Conservation (phyloP, 2,329 filamentous ascomycete genomes). For the Trichothecium sympodiale region DNA sequence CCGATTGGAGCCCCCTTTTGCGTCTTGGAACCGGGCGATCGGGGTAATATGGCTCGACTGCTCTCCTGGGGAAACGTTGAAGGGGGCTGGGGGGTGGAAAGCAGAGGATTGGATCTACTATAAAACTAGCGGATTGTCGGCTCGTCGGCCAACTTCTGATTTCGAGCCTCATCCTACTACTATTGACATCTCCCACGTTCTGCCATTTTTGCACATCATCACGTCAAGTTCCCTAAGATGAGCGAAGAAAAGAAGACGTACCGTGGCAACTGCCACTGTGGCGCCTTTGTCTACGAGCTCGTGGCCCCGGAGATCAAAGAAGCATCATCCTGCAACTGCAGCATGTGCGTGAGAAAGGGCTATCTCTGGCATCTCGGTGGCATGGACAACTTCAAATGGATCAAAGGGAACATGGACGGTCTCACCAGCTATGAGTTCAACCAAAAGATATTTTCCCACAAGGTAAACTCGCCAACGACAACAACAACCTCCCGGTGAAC, state of each 20-base stretch:
- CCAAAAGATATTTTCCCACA: constrained; percentile 24
- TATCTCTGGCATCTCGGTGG: constrained; percentile 26
- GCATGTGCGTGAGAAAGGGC: constrained; percentile 45
- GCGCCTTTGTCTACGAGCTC: constrained; percentile 38
- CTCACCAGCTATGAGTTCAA: constrained; percentile 35
- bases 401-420: constrained; percentile 31
- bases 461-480: constrained; percentile 25
- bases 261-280: constrained; percentile 48
- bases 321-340: constrained; percentile 53
- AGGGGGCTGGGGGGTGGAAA: too few species aligned
- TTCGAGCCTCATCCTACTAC: too few species aligned
- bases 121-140: too few species aligned
- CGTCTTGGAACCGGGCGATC: too few species aligned
- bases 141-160: too few species aligned
- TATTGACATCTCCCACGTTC: too few species aligned
- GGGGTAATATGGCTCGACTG: too few species aligned
- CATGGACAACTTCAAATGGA: constrained; percentile 24
- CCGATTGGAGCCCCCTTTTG: too few species aligned
- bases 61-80: too few species aligned
- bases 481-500: too few species aligned
- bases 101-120: too few species aligned
- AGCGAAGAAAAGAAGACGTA: constrained; percentile 24
- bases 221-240: constrained; percentile 2
- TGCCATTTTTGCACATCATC: too few species aligned
- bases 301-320: constrained; percentile 45